phyloP scores from a whole-genome alignment of 2,329 filamentous ascomycete genomes.

The Colletotrichum incanum region DNA sequence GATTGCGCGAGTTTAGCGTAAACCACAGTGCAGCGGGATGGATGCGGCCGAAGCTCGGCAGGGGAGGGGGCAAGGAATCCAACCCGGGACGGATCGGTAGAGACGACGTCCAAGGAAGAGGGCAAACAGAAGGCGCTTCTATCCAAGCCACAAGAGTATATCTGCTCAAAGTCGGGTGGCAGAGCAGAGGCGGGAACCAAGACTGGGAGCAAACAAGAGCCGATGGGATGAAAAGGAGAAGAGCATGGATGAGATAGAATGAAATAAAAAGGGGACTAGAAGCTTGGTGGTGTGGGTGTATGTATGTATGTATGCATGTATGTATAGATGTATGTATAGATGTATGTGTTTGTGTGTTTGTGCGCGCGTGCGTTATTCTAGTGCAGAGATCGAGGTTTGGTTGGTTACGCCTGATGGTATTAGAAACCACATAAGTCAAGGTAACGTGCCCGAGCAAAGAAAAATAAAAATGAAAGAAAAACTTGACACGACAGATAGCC shows the following conservation, averaged over 20 bases:
- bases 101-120: constrained; percentile 15
- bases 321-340: not conserved
- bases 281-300: constrained; percentile 15
- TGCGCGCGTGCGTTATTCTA: constrained; percentile 21
- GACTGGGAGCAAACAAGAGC: not conserved
- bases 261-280: not conserved
- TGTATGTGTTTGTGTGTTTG: not conserved
- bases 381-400: constrained; percentile 27
- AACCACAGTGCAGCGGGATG: constrained; percentile 36
- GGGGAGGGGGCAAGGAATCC: constrained; percentile 3
- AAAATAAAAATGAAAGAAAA: constrained; percentile 1
- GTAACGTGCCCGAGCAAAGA: constrained; percentile 27
- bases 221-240: not conserved
- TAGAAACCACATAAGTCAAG: constrained; percentile 17
- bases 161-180: not conserved
- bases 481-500: constrained; percentile 30
- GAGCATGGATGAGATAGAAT: constrained; percentile 1
- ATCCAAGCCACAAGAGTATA: not conserved
- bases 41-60: constrained; percentile 40
- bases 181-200: not conserved
- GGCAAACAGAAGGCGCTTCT: not conserved
- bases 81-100: constrained; percentile 23
- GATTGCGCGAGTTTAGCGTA: constrained; percentile 42
- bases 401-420: constrained; percentile 32
- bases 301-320: not conserved